Evolutionary conservation across 352 stramenopile species (phyloP).

Genomic region (Phytophthora palmivora): DNA sequence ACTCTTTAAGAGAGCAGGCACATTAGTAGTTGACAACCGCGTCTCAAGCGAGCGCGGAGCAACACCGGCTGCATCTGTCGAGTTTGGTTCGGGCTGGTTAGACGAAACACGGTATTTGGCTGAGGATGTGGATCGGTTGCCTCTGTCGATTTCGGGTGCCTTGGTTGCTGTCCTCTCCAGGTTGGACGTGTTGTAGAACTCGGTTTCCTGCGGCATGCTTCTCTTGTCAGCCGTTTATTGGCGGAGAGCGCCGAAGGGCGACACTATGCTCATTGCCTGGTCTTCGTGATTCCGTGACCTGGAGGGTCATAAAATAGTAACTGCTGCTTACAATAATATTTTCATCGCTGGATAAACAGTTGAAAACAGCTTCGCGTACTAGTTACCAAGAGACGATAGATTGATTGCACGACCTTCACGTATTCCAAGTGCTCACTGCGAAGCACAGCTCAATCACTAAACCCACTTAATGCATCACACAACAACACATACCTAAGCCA

Average conservation of each 20-base stretch:
- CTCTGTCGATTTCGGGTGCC: conserved; percentile 1
- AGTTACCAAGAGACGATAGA: conserved; percentile 19
- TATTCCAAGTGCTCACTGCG: too few relatives aligned
- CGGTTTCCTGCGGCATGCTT: conserved; percentile 28
- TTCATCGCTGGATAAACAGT: not conserved
- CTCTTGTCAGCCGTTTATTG: conserved; percentile 11
- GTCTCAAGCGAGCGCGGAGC: conserved; percentile 11
- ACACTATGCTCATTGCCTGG: conserved; percentile 16
- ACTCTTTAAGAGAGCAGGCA: conserved; percentile 30
- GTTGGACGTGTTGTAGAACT: conserved; percentile 27
- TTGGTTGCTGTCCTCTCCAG: conserved; percentile 8
- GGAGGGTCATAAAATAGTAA: conserved; percentile 25
- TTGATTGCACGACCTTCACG: conserved; percentile 1
- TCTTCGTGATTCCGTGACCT: not conserved
- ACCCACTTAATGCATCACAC: conserved; percentile 4
- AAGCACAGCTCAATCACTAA: too few relatives aligned
- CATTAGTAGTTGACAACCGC: conserved; percentile 18
- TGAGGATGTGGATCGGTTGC: conserved; percentile 20
- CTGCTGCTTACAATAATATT: not conserved
- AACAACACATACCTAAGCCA: conserved; percentile 33
- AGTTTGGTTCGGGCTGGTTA: conserved; percentile 8
- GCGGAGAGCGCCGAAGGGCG: not conserved
- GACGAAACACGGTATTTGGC: conserved; percentile 30
- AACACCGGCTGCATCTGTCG: conserved; percentile 2
- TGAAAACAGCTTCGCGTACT: not conserved